Percentiles rank a stretch among this genome's conserved stretches.
Evolutionary conservation across 31 red algal species (phyloP).

Genomic region (Bonnemaisonia californica): DNA sequence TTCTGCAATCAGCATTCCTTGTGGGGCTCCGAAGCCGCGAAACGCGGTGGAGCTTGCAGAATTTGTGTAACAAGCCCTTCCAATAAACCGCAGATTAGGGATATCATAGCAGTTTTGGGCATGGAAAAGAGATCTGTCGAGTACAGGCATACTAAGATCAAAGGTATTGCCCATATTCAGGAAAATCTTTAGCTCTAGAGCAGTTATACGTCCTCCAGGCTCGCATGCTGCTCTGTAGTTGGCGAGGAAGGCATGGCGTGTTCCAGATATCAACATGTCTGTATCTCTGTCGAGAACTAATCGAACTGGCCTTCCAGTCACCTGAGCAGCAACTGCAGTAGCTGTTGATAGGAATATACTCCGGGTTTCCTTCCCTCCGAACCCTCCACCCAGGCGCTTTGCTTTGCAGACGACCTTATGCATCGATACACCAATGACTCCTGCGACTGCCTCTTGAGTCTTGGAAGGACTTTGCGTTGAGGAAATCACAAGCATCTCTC

Average conservation of each 20-base stretch:
- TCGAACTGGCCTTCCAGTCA: slow-evolving; percentile 55
- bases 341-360: slow-evolving; percentile 66
- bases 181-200: slow-evolving; percentile 42
- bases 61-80: slow-evolving; percentile 67
- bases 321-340: slow-evolving; percentile 76
- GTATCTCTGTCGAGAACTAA: slow-evolving; percentile 69
- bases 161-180: slow-evolving; percentile 77
- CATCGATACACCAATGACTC: slow-evolving; percentile 55
- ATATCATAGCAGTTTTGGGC: slow-evolving; percentile 76
- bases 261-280: slow-evolving; percentile 82
- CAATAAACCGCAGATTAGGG: slow-evolving; percentile 59
- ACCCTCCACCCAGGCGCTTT: slow-evolving; percentile 86
- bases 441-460: slow-evolving; percentile 74
- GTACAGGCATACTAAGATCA: slow-evolving; percentile 77
- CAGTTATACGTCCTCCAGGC: slow-evolving; percentile 50
- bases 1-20: slow-evolving; percentile 88
- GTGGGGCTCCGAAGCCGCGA: slow-evolving; percentile 90
- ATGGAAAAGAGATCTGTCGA: slow-evolving; percentile 88
- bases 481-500: slow-evolving; percentile 62
- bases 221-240: slow-evolving; percentile 70
- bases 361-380: slow-evolving; percentile 93
- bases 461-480: slow-evolving; percentile 75
- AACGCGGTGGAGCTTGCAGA: slow-evolving; percentile 80
- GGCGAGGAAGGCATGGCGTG: slow-evolving; percentile 85
- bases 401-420: slow-evolving; percentile 70